Percentiles rank a stretch among this genome's conserved stretches.
Evolutionary conservation across 352 stramenopile genomes (phyloP).

Genomic region (Blastocystis sp.): DNA sequence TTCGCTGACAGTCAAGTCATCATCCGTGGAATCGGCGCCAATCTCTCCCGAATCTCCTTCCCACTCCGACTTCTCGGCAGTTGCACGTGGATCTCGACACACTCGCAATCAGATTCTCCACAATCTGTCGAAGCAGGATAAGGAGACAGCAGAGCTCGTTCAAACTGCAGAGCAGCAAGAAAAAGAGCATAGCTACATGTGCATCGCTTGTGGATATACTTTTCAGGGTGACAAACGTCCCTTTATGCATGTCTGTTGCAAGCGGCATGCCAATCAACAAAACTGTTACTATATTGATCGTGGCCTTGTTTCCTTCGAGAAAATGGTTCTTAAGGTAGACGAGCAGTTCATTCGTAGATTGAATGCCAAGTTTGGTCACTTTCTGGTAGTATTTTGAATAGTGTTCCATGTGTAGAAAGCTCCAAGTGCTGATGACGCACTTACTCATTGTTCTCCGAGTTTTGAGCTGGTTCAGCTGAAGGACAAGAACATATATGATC

Average conservation of each 20-base stretch:
- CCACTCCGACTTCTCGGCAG: background rate
- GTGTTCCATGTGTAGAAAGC: background rate
- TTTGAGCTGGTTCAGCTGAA: background rate
- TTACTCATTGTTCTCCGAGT: background rate
- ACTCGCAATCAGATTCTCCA: background rate
- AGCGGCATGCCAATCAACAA: background rate
- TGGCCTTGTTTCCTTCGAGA: background rate
- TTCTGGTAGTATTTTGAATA: background rate
- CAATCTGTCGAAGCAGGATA: background rate
- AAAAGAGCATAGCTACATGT: background rate
- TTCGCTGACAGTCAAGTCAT: background rate
- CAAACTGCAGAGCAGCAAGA: background rate
- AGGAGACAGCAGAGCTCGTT: background rate
- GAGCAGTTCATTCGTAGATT: background rate
- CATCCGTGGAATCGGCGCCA: too few relatives aligned
- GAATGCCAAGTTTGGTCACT: background rate
- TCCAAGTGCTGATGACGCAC: background rate
- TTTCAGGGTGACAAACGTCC: background rate
- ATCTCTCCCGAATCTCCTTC: background rate
- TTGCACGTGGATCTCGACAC: background rate
- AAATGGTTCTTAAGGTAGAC: constrained; percentile 28
- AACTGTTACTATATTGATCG: constrained; percentile 25
- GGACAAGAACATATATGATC: background rate
- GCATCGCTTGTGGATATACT: background rate
- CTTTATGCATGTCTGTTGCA: constrained; percentile 26